Evolutionary conservation across 192 early-diverging fungal species (phyloP), one percentile per base, ranked within the genome.

Genomic region (Phycomyces nitens): DNA sequence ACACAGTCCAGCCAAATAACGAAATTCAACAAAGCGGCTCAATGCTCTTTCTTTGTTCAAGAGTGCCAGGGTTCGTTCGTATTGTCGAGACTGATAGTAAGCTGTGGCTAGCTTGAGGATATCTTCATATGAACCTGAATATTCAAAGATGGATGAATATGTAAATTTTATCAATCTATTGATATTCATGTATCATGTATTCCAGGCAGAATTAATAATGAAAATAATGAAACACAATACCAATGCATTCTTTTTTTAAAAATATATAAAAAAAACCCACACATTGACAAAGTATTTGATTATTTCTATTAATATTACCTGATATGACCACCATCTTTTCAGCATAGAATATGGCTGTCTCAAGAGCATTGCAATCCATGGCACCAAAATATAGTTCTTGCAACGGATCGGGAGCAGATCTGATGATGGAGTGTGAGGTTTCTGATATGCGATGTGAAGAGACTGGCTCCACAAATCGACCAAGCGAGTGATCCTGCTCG

Each of bases 341-440:
- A 3, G 86, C 87, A 82, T 84, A 88, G 62, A 77, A 89, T 9
- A 73, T 82, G 10, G 86, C 86, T 15, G 84, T 77, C n/a, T 62
- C 69, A 52, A 69, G 78, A 43, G 86, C 56, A 43, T 84, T 71
- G 18, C 76, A 71, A 43, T 77, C 69, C 24, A 80, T 62, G 8
- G 86, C 84, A 61, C 84, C 82, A 10, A 75, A 66, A 6, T 86
- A 68, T 69, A 82, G 77, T 18, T 64, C 49, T 1, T 86, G 69
- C 60, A 88, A 57, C 44, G 79, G 65, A 26, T 80, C 80, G 29
- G 29, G 29, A 34, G 29, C 29, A 34, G 29, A 34, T 34, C 29
- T 34, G 29, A 34, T 34, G 29, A 34, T 34, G 29, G 29, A 34
- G 7, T 34, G 29, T 34, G 29, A 34, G 29, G 29, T 34, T 7